Percentiles rank a stretch among this genome's conserved stretches.
These are phyloP conservation scores for Echinosphaeria canescens DNA, from an alignment of 2,329 filamentous ascomycete species.

Conservation along the genomic window DNA sequence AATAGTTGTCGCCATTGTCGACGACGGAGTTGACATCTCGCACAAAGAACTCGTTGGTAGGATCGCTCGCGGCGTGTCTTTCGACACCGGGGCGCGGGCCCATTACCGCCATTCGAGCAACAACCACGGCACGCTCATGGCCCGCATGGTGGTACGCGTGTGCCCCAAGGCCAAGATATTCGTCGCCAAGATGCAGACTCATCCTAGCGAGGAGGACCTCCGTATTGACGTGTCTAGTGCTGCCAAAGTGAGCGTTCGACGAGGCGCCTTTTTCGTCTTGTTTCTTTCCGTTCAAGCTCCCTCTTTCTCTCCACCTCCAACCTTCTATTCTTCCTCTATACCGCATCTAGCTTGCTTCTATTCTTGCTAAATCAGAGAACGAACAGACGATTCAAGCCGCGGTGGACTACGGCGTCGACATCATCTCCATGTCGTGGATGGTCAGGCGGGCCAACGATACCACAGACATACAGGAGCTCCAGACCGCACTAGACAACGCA, in stretches of 20 bases:
- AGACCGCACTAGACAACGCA: slow-evolving; percentile 1
- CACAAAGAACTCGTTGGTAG: background rate
- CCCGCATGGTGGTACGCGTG: slow-evolving; percentile 1
- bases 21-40: slow-evolving; percentile 1
- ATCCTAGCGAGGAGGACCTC: background rate
- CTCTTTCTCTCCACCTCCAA: background rate
- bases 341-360: background rate
- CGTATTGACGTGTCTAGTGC: background rate
- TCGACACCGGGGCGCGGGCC: background rate
- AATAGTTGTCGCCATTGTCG: slow-evolving; percentile 1
- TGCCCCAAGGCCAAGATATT: slow-evolving; percentile 1
- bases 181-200: slow-evolving; percentile 1
- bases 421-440: slow-evolving; percentile 3
- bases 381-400: slow-evolving; percentile 1
- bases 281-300: background rate
- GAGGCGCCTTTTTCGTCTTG: background rate
- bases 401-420: background rate
- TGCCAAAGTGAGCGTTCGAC: slow-evolving; percentile 1
- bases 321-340: background rate
- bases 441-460: too few relatives aligned
- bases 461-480: slow-evolving; percentile 1
- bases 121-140: slow-evolving; percentile 2
- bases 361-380: too few relatives aligned
- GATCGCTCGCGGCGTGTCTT: slow-evolving; percentile 1
- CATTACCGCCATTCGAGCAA: slow-evolving; percentile 1